Percentiles rank a stretch among this genome's conserved stretches.
phyloP scores from a whole-genome alignment of 2,329 filamentous ascomycete species.

The Ceratocystis diversiconidia region DNA sequence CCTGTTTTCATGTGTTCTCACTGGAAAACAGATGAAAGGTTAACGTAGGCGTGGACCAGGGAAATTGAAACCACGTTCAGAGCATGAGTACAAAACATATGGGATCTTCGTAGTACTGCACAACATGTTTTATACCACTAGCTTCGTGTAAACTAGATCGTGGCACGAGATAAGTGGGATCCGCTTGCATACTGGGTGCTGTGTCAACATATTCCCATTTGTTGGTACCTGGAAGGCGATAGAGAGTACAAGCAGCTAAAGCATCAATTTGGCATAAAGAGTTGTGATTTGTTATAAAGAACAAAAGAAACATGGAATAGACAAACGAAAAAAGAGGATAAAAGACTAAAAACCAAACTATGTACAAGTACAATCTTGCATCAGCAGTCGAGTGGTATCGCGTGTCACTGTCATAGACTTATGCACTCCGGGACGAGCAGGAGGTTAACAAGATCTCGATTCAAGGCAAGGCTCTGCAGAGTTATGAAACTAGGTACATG shows the following conservation, averaged over 20 bases:
- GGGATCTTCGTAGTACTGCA: too few species aligned
- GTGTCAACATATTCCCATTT: too few species aligned
- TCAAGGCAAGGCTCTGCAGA: background rate
- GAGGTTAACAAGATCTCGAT: background rate
- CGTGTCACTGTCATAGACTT: background rate
- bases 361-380: constrained; percentile 1
- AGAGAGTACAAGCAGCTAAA: background rate
- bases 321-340: constrained; percentile 3
- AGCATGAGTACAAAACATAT: too few species aligned
- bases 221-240: background rate
- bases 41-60: too few species aligned
- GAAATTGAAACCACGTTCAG: too few species aligned
- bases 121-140: too few species aligned
- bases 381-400: background rate
- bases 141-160: background rate
- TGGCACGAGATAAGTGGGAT: background rate
- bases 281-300: background rate
- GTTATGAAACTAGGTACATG: background rate
- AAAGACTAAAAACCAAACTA: background rate
- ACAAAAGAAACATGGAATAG: constrained; percentile 2
- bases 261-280: background rate
- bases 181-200: background rate
- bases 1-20: too few species aligned
- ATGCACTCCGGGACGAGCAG: background rate
- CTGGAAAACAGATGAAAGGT: too few species aligned